These are phyloP conservation scores for Aspergillus affinis DNA, from an alignment of 495 filamentous ascomycete genomes.

Conservation along the genomic window DNA sequence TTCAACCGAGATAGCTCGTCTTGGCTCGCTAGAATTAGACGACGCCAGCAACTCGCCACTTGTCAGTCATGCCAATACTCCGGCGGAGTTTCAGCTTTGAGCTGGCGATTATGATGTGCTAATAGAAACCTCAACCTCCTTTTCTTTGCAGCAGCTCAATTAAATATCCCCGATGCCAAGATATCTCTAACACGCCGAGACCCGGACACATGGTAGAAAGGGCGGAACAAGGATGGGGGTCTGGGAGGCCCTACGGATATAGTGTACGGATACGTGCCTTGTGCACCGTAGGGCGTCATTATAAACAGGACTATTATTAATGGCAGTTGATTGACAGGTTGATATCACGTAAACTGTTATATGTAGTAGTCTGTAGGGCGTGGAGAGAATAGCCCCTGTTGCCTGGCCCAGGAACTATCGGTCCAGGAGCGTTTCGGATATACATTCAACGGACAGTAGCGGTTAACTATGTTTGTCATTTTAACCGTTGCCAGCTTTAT, in stretches of 20 bases:
- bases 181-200: conserved; percentile 11
- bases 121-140: background rate
- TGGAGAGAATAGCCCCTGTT: background rate
- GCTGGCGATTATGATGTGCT: background rate
- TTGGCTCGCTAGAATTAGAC: background rate
- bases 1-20: background rate
- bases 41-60: background rate
- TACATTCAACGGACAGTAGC: background rate
- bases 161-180: conserved; percentile 2
- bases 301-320: background rate
- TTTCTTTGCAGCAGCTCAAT: background rate
- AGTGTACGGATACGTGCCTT: too few relatives aligned
- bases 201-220: conserved; percentile 13
- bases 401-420: background rate
- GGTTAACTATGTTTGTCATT: too few relatives aligned
- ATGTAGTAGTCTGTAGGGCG: background rate
- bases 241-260: too few relatives aligned
- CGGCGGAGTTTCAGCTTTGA: background rate
- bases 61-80: background rate
- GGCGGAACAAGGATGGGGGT: too few relatives aligned
- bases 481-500: too few relatives aligned
- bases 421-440: background rate
- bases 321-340: background rate
- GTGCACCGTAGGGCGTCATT: too few relatives aligned
- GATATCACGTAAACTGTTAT: background rate